Conservation (phyloP, 345 rosid species). For the Lepidium africanum region DNA sequence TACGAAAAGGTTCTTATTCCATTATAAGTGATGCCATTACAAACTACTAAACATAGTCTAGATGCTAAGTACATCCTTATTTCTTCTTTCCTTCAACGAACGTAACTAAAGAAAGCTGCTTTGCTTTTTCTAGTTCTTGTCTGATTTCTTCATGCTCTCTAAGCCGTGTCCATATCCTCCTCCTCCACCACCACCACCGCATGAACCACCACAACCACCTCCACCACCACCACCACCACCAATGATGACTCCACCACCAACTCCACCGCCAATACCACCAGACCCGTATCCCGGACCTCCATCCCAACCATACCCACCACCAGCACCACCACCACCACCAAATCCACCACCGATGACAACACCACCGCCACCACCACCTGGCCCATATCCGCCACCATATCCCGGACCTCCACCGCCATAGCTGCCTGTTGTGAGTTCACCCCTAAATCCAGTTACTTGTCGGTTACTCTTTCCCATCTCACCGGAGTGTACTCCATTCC, state of each 20-base stretch:
- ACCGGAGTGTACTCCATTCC: background rate
- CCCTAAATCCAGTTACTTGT: slow-evolving; percentile 15
- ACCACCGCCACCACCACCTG: slow-evolving; percentile 25
- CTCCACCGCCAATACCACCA: slow-evolving; percentile 28
- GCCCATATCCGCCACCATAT: slow-evolving; percentile 25
- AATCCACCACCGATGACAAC: slow-evolving; percentile 22
- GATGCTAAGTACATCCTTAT: slow-evolving; percentile 31
- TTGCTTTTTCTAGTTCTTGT: slow-evolving; percentile 16
- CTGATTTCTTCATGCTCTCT: slow-evolving; percentile 15
- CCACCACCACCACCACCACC: slow-evolving; percentile 18
- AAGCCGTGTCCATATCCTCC: slow-evolving; percentile 15
- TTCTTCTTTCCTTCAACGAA: background rate
- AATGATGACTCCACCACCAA: slow-evolving; percentile 23
- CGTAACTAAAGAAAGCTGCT: background rate
- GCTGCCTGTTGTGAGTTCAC: slow-evolving; percentile 25
- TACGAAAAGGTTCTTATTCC: slow-evolving; percentile 9
- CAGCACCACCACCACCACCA: slow-evolving; percentile 16
- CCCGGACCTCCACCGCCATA: slow-evolving; percentile 23
- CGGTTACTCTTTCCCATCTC: slow-evolving; percentile 5
- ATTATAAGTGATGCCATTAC: slow-evolving; percentile 11
- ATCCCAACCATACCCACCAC: slow-evolving; percentile 24
- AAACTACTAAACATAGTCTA: slow-evolving; percentile 17
- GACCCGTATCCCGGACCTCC: slow-evolving; percentile 21
- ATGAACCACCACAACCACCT: slow-evolving; percentile 22
- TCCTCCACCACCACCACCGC: slow-evolving; percentile 14